These are phyloP conservation scores for Cystobasidium tubakii DNA, from an alignment of 768 basidiomycete species.

Conservation along the genomic window DNA sequence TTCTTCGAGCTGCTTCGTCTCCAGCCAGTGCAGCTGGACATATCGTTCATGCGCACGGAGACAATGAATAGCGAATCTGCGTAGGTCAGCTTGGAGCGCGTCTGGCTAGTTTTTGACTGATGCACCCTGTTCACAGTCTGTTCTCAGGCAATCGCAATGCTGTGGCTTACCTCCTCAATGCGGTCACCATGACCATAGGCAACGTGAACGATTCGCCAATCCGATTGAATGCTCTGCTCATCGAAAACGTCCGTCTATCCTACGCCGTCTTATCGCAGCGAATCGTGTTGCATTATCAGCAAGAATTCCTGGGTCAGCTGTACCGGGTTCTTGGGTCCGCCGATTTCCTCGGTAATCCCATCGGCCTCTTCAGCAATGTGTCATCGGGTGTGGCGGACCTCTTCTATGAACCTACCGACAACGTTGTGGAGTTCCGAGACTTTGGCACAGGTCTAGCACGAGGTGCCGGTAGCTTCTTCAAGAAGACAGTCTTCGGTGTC, in stretches of 20 bases:
- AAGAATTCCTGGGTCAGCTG: conserved; percentile 85
- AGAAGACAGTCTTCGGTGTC: conserved; percentile 95
- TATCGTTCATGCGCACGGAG: conserved; percentile 97
- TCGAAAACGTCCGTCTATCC: conserved; percentile 87
- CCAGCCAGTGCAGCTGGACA: conserved; percentile 81
- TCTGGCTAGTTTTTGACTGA: background rate
- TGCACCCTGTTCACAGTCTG: background rate
- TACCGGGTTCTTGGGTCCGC: conserved; percentile 97
- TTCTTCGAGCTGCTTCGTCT: conserved; percentile 95
- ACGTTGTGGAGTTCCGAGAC: conserved; percentile 92
- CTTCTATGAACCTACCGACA: conserved; percentile 97
- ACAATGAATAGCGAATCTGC: conserved; percentile 86
- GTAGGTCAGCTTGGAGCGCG: conserved; percentile 53
- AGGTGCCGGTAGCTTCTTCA: conserved; percentile 96
- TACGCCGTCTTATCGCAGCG: conserved; percentile 75
- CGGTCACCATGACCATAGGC: conserved; percentile 90
- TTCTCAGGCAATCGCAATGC: conserved; percentile 63
- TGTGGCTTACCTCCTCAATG: conserved; percentile 84
- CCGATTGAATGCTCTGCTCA: conserved; percentile 83
- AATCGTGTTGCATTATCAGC: conserved; percentile 83
- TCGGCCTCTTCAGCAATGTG: conserved; percentile 95
- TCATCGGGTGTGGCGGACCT: conserved; percentile 96
- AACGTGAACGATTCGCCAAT: conserved; percentile 94
- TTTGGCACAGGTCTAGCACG: conserved; percentile 69
- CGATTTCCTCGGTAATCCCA: conserved; percentile 83